phyloP scores from a whole-genome alignment of 352 stramenopile genomes.

The Thalassiosira pacifica region DNA sequence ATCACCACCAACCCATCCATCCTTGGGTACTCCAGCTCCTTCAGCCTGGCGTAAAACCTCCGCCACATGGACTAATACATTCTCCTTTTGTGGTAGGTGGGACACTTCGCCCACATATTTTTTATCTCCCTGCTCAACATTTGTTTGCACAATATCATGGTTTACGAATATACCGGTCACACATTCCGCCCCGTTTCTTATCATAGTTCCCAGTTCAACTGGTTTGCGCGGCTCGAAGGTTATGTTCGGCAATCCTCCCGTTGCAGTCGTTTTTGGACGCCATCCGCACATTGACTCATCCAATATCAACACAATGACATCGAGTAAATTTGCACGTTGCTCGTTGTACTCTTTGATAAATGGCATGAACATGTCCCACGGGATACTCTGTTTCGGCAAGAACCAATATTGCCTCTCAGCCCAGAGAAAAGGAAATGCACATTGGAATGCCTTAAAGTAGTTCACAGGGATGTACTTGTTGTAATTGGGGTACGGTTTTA shows the following conservation, averaged over 20 bases:
- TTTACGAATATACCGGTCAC: conserved; percentile 20
- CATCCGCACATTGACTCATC: conserved; percentile 36
- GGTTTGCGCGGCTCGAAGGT: conserved; percentile 18
- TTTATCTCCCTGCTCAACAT: not conserved
- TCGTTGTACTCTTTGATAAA: conserved; percentile 33
- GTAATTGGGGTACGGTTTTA: not conserved
- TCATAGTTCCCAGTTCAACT: conserved; percentile 17
- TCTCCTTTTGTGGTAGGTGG: not conserved
- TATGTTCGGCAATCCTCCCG: conserved; percentile 12
- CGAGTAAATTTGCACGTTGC: not conserved
- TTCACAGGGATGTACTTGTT: conserved; percentile 14
- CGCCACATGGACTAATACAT: not conserved
- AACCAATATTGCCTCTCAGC: conserved; percentile 33
- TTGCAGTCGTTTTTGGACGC: conserved; percentile 15
- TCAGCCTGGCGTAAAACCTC: conserved; percentile 2
- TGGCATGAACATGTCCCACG: conserved; percentile 36
- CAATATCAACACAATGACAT: conserved; percentile 1
- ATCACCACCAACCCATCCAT: conserved; percentile 26
- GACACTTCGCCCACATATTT: conserved; percentile 23
- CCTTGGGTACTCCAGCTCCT: not conserved
- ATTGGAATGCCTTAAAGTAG: conserved; percentile 20
- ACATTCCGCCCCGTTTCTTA: conserved; percentile 28
- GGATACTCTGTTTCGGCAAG: too few species aligned
- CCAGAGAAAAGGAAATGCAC: conserved; percentile 20
- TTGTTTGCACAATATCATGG: conserved; percentile 27